phyloP scores from a whole-genome alignment of 2,329 filamentous ascomycete genomes.

The Stemphylium lycopersici region DNA sequence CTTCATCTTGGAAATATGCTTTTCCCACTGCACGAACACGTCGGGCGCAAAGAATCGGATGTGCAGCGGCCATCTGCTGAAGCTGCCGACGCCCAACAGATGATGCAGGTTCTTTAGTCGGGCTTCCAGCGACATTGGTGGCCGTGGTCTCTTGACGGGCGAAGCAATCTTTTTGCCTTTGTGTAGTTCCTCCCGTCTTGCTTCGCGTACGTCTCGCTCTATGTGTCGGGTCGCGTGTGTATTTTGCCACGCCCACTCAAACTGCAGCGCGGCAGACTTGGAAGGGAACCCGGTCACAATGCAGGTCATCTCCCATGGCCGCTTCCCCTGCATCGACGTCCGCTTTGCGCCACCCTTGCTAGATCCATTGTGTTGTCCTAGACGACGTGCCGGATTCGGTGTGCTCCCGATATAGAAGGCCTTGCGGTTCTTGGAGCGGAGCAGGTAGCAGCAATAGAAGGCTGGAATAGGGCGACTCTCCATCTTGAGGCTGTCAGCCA shows the following conservation, averaged over 20 bases:
- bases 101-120: conserved; percentile 82
- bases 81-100: conserved; percentile 78
- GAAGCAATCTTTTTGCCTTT: conserved; percentile 33
- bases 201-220: conserved; percentile 50
- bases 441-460: conserved; percentile 91
- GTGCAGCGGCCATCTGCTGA: conserved; percentile 80
- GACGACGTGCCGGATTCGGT: conserved; percentile 80
- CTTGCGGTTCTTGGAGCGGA: conserved; percentile 77
- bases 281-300: conserved; percentile 89
- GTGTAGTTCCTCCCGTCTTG: conserved; percentile 43
- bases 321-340: conserved; percentile 70
- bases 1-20: conserved; percentile 45
- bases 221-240: conserved; percentile 82
- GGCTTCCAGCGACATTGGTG: conserved; percentile 67
- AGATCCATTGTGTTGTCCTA: conserved; percentile 90
- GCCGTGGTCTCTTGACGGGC: conserved; percentile 53
- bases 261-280: conserved; percentile 85
- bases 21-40: conserved; percentile 72
- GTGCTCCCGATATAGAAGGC: conserved; percentile 91
- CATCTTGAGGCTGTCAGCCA: conserved; percentile 19
- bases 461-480: conserved; percentile 68
- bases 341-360: conserved; percentile 79
- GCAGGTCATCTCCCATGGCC: conserved; percentile 82
- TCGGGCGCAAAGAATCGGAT: conserved; percentile 79
- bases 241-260: conserved; percentile 97